Evolutionary conservation across 208 protist species (phyloP), one percentile per base, ranked within the genome.

Genomic region (Trypanosoma avium): DNA sequence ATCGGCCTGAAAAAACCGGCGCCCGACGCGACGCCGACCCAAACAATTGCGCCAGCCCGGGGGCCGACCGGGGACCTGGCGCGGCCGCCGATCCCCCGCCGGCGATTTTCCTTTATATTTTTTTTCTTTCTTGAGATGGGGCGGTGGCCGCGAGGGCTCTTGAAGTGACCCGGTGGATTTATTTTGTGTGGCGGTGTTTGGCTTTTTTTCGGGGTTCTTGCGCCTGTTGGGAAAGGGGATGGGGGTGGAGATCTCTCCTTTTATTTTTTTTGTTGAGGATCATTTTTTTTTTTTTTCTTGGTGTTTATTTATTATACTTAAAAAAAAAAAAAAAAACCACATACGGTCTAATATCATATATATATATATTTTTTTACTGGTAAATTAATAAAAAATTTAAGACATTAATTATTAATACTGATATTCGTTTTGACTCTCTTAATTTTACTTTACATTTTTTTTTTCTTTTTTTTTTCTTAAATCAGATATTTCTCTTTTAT

Each of bases 201-300:
- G n/a, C 17, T 43, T 21, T 35, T 55, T 55, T 35, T 55, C 27
- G 4, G 22, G 15, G 27, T 30, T 3, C 40, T 48, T 50, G n/a
- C n/a, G n/a, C n/a, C n/a, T n/a, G n/a, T n/a, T n/a, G n/a, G n/a
- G n/a, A n/a, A n/a, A n/a, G n/a, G n/a, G n/a, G n/a, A n/a, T n/a
- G n/a, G n/a, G n/a, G n/a, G n/a, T n/a, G n/a, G n/a, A 22, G 36
- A 21, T 43, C 27, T 42, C 21, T 58, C 13, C 29, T 61, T 19
- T 76, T 71, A 47, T 67, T 72, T 56, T 77, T 67, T 72, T 72
- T n/a, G n/a, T n/a, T n/a, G n/a, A n/a, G n/a, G n/a, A n/a, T n/a
- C n/a, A n/a, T n/a, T n/a, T n/a, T n/a, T n/a, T n/a, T n/a, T n/a
- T n/a, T n/a, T n/a, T n/a, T n/a, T n/a, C n/a, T n/a, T n/a, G n/a